These are phyloP conservation scores for Wickerhamomyces bovis DNA, from an alignment of 805 yeast genomes.

Conservation along the genomic window DNA sequence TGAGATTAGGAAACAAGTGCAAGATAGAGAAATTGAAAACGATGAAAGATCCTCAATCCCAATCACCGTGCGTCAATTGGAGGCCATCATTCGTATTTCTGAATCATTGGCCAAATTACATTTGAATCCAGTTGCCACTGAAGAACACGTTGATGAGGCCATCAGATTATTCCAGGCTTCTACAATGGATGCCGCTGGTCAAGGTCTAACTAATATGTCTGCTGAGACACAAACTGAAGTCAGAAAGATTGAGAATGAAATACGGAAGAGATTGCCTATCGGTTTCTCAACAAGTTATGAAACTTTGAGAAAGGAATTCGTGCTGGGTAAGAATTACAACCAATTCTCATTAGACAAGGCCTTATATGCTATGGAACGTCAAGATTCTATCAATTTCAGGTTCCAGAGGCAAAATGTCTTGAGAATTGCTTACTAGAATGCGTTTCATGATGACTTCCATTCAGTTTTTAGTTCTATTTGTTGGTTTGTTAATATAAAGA, in stretches of 20 bases:
- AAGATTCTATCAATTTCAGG: slow-evolving; percentile 81
- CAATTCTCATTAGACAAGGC: slow-evolving; percentile 80
- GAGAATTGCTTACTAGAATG: too few relatives aligned
- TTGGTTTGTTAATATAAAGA: too few relatives aligned
- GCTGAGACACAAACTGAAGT: slow-evolving; percentile 63
- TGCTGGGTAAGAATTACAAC: slow-evolving; percentile 54
- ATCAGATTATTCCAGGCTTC: slow-evolving; percentile 92
- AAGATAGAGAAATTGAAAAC: slow-evolving; percentile 70
- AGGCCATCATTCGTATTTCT: slow-evolving; percentile 93
- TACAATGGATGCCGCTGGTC: slow-evolving; percentile 86
- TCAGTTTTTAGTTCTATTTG: too few relatives aligned
- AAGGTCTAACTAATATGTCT: slow-evolving; percentile 46
- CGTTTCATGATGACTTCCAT: too few relatives aligned
- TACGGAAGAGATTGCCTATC: slow-evolving; percentile 85
- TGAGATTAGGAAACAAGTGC: slow-evolving; percentile 77
- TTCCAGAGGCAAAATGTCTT: slow-evolving; percentile 80
- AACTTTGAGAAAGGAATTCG: slow-evolving; percentile 79
- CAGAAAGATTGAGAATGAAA: slow-evolving; percentile 71
- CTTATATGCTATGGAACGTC: slow-evolving; percentile 70
- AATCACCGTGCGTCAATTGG: slow-evolving; percentile 94
- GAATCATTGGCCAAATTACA: slow-evolving; percentile 89
- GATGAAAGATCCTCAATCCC: slow-evolving; percentile 94
- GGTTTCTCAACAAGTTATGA: slow-evolving; percentile 93
- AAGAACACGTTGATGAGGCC: slow-evolving; percentile 92
- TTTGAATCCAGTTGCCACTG: slow-evolving; percentile 76